Percentiles rank a stretch among this genome's conserved stretches.
Evolutionary conservation across 1,284 basidiomycete species (phyloP).

Genomic region (Neotropicomus parvogracilis): DNA sequence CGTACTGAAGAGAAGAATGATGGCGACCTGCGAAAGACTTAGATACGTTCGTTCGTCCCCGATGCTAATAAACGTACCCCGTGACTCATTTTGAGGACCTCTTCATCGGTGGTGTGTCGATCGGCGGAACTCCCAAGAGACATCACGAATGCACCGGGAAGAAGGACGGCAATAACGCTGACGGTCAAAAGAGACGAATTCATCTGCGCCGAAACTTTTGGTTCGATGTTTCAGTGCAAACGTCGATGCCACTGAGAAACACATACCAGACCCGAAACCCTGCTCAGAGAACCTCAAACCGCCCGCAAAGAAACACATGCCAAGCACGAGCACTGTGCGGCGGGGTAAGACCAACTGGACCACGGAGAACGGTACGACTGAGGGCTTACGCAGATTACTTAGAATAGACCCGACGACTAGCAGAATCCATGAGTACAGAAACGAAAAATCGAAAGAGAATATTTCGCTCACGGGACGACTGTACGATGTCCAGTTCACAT

Average conservation of each 20-base stretch:
- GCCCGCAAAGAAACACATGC: slow-evolving; percentile 80
- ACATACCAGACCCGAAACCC: slow-evolving; percentile 64
- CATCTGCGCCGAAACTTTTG: slow-evolving; percentile 67
- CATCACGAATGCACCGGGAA: slow-evolving; percentile 69
- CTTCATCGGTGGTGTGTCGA: slow-evolving; percentile 34
- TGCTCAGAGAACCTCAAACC: slow-evolving; percentile 75
- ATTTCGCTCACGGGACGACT: slow-evolving; percentile 65
- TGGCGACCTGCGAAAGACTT: slow-evolving; percentile 51
- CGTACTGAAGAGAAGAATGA: slow-evolving; percentile 78
- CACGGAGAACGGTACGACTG: not conserved
- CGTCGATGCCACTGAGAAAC: not conserved
- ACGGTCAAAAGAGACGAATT: slow-evolving; percentile 79
- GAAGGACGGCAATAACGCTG: slow-evolving; percentile 74
- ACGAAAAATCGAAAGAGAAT: slow-evolving; percentile 28
- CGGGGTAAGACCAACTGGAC: not conserved
- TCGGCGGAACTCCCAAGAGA: slow-evolving; percentile 34
- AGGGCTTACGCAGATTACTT: slow-evolving; percentile 65
- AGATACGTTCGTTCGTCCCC: slow-evolving; percentile 4
- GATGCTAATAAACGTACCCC: slow-evolving; percentile 51
- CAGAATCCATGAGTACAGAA: slow-evolving; percentile 16
- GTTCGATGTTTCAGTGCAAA: slow-evolving; percentile 15
- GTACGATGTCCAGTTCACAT: slow-evolving; percentile 80
- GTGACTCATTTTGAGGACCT: slow-evolving; percentile 73
- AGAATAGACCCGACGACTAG: slow-evolving; percentile 77
- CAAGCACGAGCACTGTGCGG: slow-evolving; percentile 59